These are phyloP conservation scores for Periconia macrospinosa DNA, from an alignment of 2,329 filamentous ascomycete genomes.

Conservation along the genomic window DNA sequence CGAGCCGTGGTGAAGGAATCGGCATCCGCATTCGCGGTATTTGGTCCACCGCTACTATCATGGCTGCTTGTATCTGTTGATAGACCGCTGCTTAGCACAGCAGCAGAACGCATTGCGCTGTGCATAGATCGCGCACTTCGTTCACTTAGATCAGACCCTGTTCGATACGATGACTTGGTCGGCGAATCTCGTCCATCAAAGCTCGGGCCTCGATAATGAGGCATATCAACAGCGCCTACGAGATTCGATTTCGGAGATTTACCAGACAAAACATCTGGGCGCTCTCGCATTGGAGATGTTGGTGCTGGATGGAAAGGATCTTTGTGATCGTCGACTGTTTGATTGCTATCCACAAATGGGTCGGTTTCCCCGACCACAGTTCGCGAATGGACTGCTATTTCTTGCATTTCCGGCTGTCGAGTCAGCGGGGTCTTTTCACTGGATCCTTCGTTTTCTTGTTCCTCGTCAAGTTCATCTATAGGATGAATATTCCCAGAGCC, in stretches of 20 bases:
- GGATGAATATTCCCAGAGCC: conserved; percentile 61
- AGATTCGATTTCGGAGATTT: conserved; percentile 17
- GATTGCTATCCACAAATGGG: conserved; percentile 46
- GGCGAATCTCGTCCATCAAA: conserved; percentile 48
- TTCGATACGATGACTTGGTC: conserved; percentile 56
- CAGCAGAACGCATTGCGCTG: conserved; percentile 48
- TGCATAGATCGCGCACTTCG: conserved; percentile 49
- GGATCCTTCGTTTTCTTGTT: conserved; percentile 43
- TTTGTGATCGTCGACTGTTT: conserved; percentile 24
- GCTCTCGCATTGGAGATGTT: conserved; percentile 22
- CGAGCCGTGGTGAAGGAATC: conserved; percentile 57
- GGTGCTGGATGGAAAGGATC: conserved; percentile 27
- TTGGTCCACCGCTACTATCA: conserved; percentile 22
- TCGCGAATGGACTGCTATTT: conserved; percentile 16
- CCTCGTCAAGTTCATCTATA: conserved; percentile 65
- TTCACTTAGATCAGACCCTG: conserved; percentile 59
- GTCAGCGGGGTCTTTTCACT: conserved; percentile 20
- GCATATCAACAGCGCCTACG: conserved; percentile 9
- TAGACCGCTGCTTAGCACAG: conserved; percentile 36
- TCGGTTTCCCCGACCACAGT: conserved; percentile 37
- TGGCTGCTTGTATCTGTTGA: conserved; percentile 21
- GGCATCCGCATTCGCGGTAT: conserved; percentile 38
- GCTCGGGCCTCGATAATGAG: conserved; percentile 18
- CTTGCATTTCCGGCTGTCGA: conserved; percentile 27
- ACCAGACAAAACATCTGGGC: conserved; percentile 2